phyloP scores from a whole-genome alignment of 2,329 filamentous ascomycete genomes.

The Fusarium coffeatum region DNA sequence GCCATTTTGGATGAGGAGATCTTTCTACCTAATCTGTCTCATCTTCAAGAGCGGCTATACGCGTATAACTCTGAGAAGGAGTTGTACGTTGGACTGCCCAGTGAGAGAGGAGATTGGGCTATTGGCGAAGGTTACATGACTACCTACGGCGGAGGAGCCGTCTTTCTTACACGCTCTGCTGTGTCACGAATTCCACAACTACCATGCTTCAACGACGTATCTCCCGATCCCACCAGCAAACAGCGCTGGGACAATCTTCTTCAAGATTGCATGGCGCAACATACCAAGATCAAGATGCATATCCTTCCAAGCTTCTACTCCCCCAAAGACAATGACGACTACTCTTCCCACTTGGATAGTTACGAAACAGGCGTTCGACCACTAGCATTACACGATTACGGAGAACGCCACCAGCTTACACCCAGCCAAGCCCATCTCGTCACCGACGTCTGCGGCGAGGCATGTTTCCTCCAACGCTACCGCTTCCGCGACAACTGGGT shows the following conservation, averaged over 20 bases:
- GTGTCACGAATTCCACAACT: conserved; percentile 51
- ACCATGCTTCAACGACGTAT: conserved; percentile 51
- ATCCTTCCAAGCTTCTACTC: conserved; percentile 58
- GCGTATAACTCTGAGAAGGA: conserved; percentile 49
- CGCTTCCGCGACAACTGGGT: conserved; percentile 60
- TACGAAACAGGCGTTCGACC: conserved; percentile 57
- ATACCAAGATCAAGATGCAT: conserved; percentile 53
- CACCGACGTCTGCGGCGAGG: conserved; percentile 57
- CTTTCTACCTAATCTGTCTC: conserved; percentile 58
- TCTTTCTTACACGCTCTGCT: conserved; percentile 56
- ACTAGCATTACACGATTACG: conserved; percentile 55
- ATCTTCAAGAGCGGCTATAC: conserved; percentile 54
- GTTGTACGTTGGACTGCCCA: conserved; percentile 58
- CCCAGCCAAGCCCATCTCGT: conserved; percentile 57
- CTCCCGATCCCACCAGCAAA: conserved; percentile 28
- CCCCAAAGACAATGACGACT: conserved; percentile 50
- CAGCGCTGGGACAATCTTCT: conserved; percentile 57
- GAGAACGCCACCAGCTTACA: conserved; percentile 53
- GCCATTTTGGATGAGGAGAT: conserved; percentile 60
- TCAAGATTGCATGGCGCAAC: conserved; percentile 54
- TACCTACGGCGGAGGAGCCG: conserved; percentile 59
- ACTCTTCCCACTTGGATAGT: conserved; percentile 46
- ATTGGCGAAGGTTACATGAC: conserved; percentile 52
- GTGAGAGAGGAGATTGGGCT: conserved; percentile 58
- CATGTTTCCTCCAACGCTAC: conserved; percentile 61